A percentile compares a stretch with the other conserved stretches of the same genome.
These are phyloP conservation scores for Pyrenophora teres DNA, from an alignment of 2,329 filamentous ascomycete species.

Conservation along the genomic window DNA sequence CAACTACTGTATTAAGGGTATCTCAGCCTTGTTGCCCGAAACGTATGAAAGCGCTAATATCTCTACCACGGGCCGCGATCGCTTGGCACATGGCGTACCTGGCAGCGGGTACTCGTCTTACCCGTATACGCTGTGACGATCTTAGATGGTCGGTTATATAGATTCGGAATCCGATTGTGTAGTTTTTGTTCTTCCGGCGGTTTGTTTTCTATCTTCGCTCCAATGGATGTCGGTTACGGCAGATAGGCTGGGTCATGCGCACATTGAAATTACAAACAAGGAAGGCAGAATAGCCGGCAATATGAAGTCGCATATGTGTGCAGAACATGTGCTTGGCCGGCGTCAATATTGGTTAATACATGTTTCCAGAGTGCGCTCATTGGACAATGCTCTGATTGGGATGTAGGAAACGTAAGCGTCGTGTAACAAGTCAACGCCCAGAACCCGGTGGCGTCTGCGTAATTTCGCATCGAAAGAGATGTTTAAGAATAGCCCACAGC, in stretches of 20 bases:
- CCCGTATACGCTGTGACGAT: slow-evolving; percentile 3
- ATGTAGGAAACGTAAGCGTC: too few relatives aligned
- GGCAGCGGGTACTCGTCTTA: slow-evolving; percentile 6
- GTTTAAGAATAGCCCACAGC: too few relatives aligned
- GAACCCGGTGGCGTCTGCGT: too few relatives aligned
- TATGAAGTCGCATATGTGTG: not conserved
- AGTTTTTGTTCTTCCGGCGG: not conserved
- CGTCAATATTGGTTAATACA: too few relatives aligned
- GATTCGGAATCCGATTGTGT: not conserved
- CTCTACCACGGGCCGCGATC: not conserved
- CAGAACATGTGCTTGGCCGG: too few relatives aligned
- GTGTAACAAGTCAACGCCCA: too few relatives aligned
- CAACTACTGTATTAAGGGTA: not conserved
- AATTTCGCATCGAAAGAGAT: too few relatives aligned
- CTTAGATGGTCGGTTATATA: slow-evolving; percentile 8
- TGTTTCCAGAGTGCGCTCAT: too few relatives aligned
- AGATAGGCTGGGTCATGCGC: slow-evolving; percentile 1
- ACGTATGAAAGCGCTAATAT: not conserved
- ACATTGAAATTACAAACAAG: slow-evolving; percentile 5
- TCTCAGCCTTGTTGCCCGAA: too few relatives aligned
- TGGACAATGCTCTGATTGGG: too few relatives aligned
- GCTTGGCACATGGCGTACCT: slow-evolving; percentile 10
- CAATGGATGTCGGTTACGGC: slow-evolving; percentile 3
- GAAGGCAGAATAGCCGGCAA: slow-evolving; percentile 11
- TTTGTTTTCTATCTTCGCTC: not conserved